These are phyloP conservation scores for Aspergillus nomiae DNA, from an alignment of 2,329 filamentous ascomycete species.

Conservation along the genomic window DNA sequence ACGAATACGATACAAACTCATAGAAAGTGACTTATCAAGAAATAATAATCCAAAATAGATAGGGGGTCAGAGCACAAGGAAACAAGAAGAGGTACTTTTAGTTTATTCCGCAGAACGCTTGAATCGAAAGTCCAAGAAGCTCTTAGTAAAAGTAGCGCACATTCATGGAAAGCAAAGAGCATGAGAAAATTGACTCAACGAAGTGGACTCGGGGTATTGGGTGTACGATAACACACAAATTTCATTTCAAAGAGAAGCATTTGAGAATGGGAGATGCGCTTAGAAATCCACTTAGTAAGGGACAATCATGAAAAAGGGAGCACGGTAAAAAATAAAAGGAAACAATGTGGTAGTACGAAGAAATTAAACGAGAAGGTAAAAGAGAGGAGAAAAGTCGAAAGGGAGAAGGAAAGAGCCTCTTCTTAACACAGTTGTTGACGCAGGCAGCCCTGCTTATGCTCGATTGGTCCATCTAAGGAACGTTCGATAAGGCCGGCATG, in stretches of 20 bases:
- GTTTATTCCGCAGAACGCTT: constrained; percentile 35
- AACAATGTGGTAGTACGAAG: constrained; percentile 20
- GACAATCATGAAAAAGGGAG: constrained; percentile 29
- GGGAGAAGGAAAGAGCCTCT: constrained; percentile 15
- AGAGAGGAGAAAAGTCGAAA: constrained; percentile 22
- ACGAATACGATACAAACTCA: constrained; percentile 27
- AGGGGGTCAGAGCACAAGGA: constrained; percentile 21
- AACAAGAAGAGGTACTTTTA: constrained; percentile 37
- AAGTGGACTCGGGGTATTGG: constrained; percentile 47
- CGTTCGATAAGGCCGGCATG: constrained; percentile 16
- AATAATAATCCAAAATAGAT: constrained; percentile 19
- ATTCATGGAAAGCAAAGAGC: constrained; percentile 31
- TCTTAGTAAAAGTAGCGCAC: constrained; percentile 32
- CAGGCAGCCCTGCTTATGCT: constrained; percentile 13
- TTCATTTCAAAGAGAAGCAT: constrained; percentile 45
- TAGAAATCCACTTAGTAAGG: constrained; percentile 39
- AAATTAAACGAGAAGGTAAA: constrained; percentile 21
- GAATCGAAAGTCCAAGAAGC: constrained; percentile 35
- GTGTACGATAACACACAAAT: constrained; percentile 44
- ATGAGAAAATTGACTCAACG: constrained; percentile 36
- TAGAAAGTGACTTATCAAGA: constrained; percentile 22
- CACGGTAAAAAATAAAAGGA: constrained; percentile 17
- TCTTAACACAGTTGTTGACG: constrained; percentile 19
- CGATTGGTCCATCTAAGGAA: constrained; percentile 12
- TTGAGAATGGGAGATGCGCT: constrained; percentile 38